Evolutionary conservation across 768 basidiomycete species (phyloP), one percentile per base, ranked within the genome.

Genomic region (Termitomyces sp.): DNA sequence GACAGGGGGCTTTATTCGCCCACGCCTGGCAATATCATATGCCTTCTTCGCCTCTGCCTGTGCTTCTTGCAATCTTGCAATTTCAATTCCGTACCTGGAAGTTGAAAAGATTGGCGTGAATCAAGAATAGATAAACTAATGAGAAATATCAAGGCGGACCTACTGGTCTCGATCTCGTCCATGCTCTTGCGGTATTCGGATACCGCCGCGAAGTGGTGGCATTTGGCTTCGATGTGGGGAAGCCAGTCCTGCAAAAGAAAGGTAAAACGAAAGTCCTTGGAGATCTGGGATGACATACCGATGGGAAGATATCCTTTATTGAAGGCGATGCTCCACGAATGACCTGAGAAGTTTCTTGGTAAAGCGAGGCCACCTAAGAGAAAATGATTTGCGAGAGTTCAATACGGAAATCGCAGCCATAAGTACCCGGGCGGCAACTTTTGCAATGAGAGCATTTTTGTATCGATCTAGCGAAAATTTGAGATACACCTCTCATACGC

Each of bases 101-200:
- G 41, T 51, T 5, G 44, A 24, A 56, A 47, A 8, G 54, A 52
- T 37, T n/a, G 36, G n/a, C 16, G 7, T 53, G n/a, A 12, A 6
- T 51, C 28, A 31, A 50, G 22, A 45, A 49, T 15, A 53, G 24
- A n/a, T 29, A 8, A 2, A 48, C 20, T 39, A 34, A 22, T 50
- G 49, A 50, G 22, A 22, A 7, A 28, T 41, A 24, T 39, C 47
- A 41, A 44, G 37, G 59, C 51, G 37, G 58, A 89, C 88, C 81
- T 82, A 76, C 81, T 86, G 33, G 81, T 80, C 69, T 87, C 93
- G 22, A 90, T 80, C 65, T 98, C 95, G 46, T 96, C 95, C 54
- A 92, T 77, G 67, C 90, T 89, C 71, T 94, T 88, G 46, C 96
- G 80, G 66, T 88, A 93, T 65, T 93, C 90, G 5, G 96, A 84